Percentiles rank a stretch among this genome's conserved stretches.
These are phyloP conservation scores for Hypoxylon subgilvum DNA, from an alignment of 495 filamentous ascomycete genomes.

Conservation along the genomic window DNA sequence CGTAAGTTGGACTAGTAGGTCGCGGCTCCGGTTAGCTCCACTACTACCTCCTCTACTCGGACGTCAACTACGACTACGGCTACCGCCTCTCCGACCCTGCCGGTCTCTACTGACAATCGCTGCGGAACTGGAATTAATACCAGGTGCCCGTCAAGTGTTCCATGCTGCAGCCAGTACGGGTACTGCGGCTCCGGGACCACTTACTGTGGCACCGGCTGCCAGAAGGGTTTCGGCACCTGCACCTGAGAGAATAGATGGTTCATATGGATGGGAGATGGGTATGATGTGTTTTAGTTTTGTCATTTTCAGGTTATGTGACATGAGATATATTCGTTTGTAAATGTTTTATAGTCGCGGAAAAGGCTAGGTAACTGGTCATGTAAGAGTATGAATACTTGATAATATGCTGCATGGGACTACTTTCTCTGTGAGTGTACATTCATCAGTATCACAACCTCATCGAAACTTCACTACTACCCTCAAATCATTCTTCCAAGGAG, in stretches of 20 bases:
- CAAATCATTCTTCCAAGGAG: too few species aligned
- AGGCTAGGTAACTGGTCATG: too few species aligned
- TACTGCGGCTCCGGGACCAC: slow-evolving; percentile 56
- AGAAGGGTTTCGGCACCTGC: slow-evolving; percentile 50
- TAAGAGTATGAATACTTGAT: too few species aligned
- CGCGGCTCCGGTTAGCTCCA: not conserved
- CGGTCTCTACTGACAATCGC: slow-evolving; percentile 13
- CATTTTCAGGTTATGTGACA: too few species aligned
- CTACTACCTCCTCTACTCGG: slow-evolving; percentile 7
- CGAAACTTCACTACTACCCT: too few species aligned
- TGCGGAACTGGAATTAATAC: slow-evolving; percentile 13
- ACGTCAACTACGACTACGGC: not conserved
- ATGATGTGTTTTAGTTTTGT: too few species aligned
- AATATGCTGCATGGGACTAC: too few species aligned
- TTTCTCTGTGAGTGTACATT: too few species aligned
- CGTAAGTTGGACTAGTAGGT: slow-evolving; percentile 8
- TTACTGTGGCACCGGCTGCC: slow-evolving; percentile 61
- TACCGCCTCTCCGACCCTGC: not conserved
- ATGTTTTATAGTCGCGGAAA: too few species aligned
- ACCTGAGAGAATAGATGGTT: not conserved
- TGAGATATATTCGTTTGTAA: too few species aligned
- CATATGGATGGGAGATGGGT: too few species aligned
- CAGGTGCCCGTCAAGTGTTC: not conserved
- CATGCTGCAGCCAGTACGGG: slow-evolving; percentile 54
- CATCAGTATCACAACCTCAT: too few species aligned